Evolutionary conservation across 176 grass and related monocot genomes (phyloP).

Genomic region (Lolium rigidum): DNA sequence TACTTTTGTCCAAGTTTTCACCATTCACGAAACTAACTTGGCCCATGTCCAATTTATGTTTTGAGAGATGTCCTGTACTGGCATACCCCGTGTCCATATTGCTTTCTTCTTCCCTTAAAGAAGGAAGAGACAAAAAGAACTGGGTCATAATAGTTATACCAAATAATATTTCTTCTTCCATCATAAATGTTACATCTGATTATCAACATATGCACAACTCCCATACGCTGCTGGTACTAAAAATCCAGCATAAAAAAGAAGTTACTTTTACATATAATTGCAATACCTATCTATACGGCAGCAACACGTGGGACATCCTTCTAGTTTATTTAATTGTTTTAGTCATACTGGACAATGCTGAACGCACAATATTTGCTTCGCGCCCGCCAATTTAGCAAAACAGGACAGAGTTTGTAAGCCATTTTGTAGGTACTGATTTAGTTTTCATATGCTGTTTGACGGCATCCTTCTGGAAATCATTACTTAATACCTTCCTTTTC

Average conservation of each 20-base stretch:
- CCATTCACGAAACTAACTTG: neutral
- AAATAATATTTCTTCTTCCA: conserved; percentile 9
- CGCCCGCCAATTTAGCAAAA: neutral
- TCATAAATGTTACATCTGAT: conserved; percentile 8
- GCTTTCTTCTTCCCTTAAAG: neutral
- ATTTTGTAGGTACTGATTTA: conserved; percentile 32
- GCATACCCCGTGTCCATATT: neutral
- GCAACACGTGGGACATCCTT: neutral
- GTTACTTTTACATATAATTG: neutral
- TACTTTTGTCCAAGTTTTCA: neutral
- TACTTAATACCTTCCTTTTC: neutral
- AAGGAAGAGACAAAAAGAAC: neutral
- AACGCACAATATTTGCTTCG: neutral
- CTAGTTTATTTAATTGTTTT: neutral
- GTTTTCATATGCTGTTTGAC: conserved; percentile 9
- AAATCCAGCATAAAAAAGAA: neutral
- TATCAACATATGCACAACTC: neutral
- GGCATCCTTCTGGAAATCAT: conserved; percentile 5
- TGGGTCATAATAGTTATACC: neutral
- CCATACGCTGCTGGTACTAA: neutral
- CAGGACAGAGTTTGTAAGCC: conserved; percentile 4
- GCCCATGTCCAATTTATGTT: neutral
- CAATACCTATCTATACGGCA: neutral
- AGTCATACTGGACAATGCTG: neutral
- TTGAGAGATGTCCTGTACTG: neutral